Evolutionary conservation across 495 filamentous ascomycete genomes (phyloP).

Genomic region (Xylaria venustula): DNA sequence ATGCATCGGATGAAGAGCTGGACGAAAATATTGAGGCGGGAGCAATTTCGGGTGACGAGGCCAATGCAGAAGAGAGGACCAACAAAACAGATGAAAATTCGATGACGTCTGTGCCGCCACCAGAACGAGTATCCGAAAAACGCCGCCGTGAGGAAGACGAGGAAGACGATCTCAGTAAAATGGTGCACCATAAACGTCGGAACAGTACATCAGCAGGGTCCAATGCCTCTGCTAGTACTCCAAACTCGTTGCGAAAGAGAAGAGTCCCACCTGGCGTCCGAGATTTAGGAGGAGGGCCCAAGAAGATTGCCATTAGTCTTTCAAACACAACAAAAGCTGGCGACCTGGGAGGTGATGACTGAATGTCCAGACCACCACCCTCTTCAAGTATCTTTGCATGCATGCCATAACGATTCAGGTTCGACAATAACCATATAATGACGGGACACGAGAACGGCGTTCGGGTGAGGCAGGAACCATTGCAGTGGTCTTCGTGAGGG

Average conservation of each 20-base stretch:
- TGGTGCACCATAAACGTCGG: slow-evolving; percentile 66
- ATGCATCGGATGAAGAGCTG: slow-evolving; percentile 80
- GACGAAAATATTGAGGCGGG: slow-evolving; percentile 47
- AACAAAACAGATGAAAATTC: slow-evolving; percentile 22
- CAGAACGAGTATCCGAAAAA: slow-evolving; percentile 84
- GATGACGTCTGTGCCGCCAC: slow-evolving; percentile 49
- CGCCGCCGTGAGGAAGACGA: slow-evolving; percentile 84
- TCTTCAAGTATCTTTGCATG: slow-evolving; percentile 4
- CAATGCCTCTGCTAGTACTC: slow-evolving; percentile 20
- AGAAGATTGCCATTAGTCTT: slow-evolving; percentile 48
- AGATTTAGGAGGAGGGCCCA: slow-evolving; percentile 28
- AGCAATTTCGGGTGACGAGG: slow-evolving; percentile 46
- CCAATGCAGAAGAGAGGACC: slow-evolving; percentile 27
- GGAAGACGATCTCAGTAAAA: slow-evolving; percentile 77
- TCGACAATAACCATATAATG: slow-evolving; percentile 18
- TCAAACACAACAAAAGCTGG: slow-evolving; percentile 35
- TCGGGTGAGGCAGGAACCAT: slow-evolving; percentile 19
- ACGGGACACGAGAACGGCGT: slow-evolving; percentile 29
- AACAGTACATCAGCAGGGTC: slow-evolving; percentile 46
- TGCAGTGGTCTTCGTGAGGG: slow-evolving; percentile 12
- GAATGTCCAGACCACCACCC: slow-evolving; percentile 19
- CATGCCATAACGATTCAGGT: slow-evolving; percentile 2
- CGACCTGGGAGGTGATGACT: slow-evolving; percentile 17
- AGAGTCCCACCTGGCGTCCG: slow-evolving; percentile 22
- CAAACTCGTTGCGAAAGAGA: slow-evolving; percentile 25